These are phyloP conservation scores for Chlamydomonas asymmetrica DNA, from an alignment of 139 green algal species.

Conservation along the genomic window DNA sequence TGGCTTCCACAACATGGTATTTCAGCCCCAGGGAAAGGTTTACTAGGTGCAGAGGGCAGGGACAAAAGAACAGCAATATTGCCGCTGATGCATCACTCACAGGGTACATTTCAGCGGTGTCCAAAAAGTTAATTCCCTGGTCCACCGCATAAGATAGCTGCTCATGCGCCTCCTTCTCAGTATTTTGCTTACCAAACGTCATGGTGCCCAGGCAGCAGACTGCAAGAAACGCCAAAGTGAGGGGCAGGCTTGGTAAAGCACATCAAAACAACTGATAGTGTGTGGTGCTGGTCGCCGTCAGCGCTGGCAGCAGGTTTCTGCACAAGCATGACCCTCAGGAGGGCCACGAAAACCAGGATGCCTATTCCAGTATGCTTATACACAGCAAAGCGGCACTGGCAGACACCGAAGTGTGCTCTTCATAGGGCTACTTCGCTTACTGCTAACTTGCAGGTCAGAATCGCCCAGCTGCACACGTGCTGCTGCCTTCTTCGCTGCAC, in stretches of 20 bases:
- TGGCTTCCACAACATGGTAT: too few species aligned
- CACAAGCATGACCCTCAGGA: background rate
- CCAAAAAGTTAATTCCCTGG: slow-evolving; percentile 87
- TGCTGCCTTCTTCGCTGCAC: background rate
- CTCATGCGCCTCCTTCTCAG: slow-evolving; percentile 55
- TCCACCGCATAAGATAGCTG: slow-evolving; percentile 55
- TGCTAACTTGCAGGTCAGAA: background rate
- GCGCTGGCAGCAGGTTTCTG: background rate
- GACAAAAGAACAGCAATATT: too few species aligned
- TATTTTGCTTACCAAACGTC: slow-evolving; percentile 83
- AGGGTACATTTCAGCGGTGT: slow-evolving; percentile 88
- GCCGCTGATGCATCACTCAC: too few species aligned
- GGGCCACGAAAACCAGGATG: background rate
- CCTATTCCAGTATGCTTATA: background rate
- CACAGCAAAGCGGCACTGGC: background rate
- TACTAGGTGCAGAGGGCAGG: slow-evolving; percentile 43
- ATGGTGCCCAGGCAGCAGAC: slow-evolving; percentile 76
- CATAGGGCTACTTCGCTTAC: background rate
- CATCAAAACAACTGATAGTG: background rate
- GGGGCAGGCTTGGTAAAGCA: too few species aligned
- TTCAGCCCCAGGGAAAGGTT: too few species aligned
- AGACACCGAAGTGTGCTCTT: background rate
- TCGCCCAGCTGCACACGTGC: slow-evolving; percentile 21
- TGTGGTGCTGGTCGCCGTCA: background rate
- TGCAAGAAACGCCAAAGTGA: background rate